Conservation (phyloP, 2,329 filamentous ascomycete species). For the Blastomyces parvus region DNA sequence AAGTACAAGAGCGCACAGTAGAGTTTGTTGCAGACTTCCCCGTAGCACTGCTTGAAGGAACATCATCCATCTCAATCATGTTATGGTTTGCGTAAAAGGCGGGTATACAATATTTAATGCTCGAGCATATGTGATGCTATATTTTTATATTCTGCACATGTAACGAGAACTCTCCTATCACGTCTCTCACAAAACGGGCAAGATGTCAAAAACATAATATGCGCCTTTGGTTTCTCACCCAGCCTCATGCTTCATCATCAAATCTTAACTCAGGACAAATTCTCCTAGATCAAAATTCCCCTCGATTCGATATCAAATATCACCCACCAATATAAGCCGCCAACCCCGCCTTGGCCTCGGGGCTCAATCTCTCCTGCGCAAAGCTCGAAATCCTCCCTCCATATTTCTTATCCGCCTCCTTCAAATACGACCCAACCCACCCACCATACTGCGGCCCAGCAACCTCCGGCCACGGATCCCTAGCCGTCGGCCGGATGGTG, state of each 20-base stretch:
- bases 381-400: constrained; percentile 61
- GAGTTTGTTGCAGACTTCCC: too few relatives aligned
- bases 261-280: not conserved
- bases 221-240: too few relatives aligned
- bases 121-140: too few relatives aligned
- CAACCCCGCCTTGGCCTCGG: constrained; percentile 46
- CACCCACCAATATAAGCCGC: constrained; percentile 37
- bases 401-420: constrained; percentile 64
- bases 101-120: too few relatives aligned
- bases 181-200: too few relatives aligned
- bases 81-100: too few relatives aligned
- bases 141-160: too few relatives aligned
- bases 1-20: too few relatives aligned
- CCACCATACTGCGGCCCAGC: constrained; percentile 63
- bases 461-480: constrained; percentile 80
- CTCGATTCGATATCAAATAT: not conserved
- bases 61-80: too few relatives aligned
- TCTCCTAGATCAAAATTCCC: not conserved
- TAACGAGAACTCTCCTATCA: too few relatives aligned
- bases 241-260: not conserved
- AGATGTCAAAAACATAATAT: too few relatives aligned
- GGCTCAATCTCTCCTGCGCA: constrained; percentile 59
- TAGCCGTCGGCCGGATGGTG: constrained; percentile 65
- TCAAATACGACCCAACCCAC: constrained; percentile 78
- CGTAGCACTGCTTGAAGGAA: too few relatives aligned